Percentiles rank a stretch among this genome's conserved stretches.
Evolutionary conservation across 2,329 filamentous ascomycete genomes (phyloP).

Genomic region (Dactylonectria macrodidyma): DNA sequence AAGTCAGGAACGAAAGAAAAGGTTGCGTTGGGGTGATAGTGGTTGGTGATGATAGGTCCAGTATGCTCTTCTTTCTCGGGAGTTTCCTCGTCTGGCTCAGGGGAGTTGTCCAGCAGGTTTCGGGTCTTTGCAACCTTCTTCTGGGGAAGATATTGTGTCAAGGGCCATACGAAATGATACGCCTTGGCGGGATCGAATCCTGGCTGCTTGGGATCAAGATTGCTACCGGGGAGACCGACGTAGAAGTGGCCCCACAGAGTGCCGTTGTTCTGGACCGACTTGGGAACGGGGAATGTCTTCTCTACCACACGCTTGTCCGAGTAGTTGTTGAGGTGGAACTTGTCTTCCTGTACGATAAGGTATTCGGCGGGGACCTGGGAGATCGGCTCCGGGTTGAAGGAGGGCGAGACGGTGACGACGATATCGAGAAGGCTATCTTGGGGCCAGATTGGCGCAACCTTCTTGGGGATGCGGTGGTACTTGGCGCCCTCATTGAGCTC

Average conservation of each 20-base stretch:
- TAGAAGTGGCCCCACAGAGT: slow-evolving; percentile 97
- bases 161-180: slow-evolving; percentile 85
- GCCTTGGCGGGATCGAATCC: slow-evolving; percentile 83
- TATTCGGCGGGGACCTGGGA: slow-evolving; percentile 75
- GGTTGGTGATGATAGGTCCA: slow-evolving; percentile 83
- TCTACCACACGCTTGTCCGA: slow-evolving; percentile 84
- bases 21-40: slow-evolving; percentile 96
- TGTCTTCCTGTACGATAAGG: slow-evolving; percentile 84
- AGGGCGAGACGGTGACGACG: slow-evolving; percentile 85
- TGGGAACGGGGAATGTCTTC: slow-evolving; percentile 83
- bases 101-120: slow-evolving; percentile 79
- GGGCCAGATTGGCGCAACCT: slow-evolving; percentile 90
- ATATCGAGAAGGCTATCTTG: slow-evolving; percentile 85
- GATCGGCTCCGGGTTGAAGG: slow-evolving; percentile 78
- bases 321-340: slow-evolving; percentile 84
- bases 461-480: slow-evolving; percentile 77
- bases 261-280: slow-evolving; percentile 88
- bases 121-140: slow-evolving; percentile 92
- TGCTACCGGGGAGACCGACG: slow-evolving; percentile 81
- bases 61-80: slow-evolving; percentile 68
- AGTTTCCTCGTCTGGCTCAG: slow-evolving; percentile 58
- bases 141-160: slow-evolving; percentile 92
- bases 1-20: slow-evolving; percentile 88
- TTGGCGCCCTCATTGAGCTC: slow-evolving; percentile 72
- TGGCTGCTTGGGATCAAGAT: slow-evolving; percentile 81